Evolutionary conservation across 2,329 filamentous ascomycete species (phyloP).

Genomic region (Apiospora phragmitis): DNA sequence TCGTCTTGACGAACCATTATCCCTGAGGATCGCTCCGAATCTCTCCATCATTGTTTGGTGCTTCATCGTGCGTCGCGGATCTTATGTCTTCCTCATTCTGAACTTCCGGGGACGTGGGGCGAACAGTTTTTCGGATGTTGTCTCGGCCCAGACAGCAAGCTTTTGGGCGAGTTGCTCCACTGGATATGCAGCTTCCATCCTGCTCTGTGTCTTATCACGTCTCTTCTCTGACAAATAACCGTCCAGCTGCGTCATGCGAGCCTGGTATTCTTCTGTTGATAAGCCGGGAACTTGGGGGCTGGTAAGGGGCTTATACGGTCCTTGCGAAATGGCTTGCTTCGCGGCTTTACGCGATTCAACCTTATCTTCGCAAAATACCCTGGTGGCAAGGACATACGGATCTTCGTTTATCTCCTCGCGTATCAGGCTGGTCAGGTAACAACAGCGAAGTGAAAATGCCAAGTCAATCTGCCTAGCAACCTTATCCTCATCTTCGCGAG

Average conservation of each 20-base stretch:
- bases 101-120: background rate
- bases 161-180: background rate
- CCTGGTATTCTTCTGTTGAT: background rate
- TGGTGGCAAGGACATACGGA: slow-evolving; percentile 21
- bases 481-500: slow-evolving; percentile 2
- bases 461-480: slow-evolving; percentile 17
- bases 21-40: background rate
- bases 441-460: slow-evolving; percentile 26
- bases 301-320: slow-evolving; percentile 14
- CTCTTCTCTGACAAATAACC: background rate
- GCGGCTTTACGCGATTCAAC: slow-evolving; percentile 8
- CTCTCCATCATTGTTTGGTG: background rate
- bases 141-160: background rate
- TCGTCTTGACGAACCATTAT: background rate
- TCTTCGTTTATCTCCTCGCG: slow-evolving; percentile 11
- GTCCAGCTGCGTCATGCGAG: background rate
- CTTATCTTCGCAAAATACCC: slow-evolving; percentile 24
- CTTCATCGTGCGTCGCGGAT: background rate
- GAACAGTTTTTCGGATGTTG: background rate
- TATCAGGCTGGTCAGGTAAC: slow-evolving; percentile 22
- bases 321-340: slow-evolving; percentile 6
- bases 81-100: background rate
- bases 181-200: background rate
- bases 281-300: slow-evolving; percentile 10
- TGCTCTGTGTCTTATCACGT: background rate